Evolutionary conservation across 192 early-diverging fungal genomes (phyloP), one percentile per base, ranked within the genome.

Genomic region (Phycomyces nitens): DNA sequence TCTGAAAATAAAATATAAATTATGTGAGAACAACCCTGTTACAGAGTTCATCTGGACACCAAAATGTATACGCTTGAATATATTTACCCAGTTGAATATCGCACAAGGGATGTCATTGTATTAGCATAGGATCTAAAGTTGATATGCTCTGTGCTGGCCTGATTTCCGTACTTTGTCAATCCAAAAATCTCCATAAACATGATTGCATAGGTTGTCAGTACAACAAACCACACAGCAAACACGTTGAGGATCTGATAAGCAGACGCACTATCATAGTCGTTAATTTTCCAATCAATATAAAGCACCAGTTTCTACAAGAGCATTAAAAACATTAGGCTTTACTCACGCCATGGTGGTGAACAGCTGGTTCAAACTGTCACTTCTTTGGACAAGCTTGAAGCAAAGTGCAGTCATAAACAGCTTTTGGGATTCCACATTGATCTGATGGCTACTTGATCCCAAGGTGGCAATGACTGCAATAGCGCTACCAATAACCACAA

Each of bases 151-250:
- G 64, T 71, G 1, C 56, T 59, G 12, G 73, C 79, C 41, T 77
- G 70, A 18, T 57, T 60, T 41, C 83, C 83, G 57, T 78, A 85
- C 41, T 71, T 65, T 11, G 83, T 85, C 51, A 85, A 60, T 9
- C 83, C 83, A 75, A 85, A 85, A 14, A 83, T 83, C 56, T 85
- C 81, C 68, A 81, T 74, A 70, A 83, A 85, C 79, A 85, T 83
- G 47, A 85, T 81, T 7, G 77, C 70, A 52, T 81, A 85, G 0
- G 80, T 75, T 5, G 72, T 69, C 71, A 85, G 71, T 11, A 82
- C 77, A 24, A 85, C 76, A 50, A 81, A 77, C 83, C 83, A 85
- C 3, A 85, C 83, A 0, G 75, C 81, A 53, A 82, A 81, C 51
- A 85, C 60, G 67, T 82, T 82, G 23, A 75, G 29, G 38, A 85